Evolutionary conservation across 2,329 filamentous ascomycete species (phyloP).

Genomic region (Knufia petricola): DNA sequence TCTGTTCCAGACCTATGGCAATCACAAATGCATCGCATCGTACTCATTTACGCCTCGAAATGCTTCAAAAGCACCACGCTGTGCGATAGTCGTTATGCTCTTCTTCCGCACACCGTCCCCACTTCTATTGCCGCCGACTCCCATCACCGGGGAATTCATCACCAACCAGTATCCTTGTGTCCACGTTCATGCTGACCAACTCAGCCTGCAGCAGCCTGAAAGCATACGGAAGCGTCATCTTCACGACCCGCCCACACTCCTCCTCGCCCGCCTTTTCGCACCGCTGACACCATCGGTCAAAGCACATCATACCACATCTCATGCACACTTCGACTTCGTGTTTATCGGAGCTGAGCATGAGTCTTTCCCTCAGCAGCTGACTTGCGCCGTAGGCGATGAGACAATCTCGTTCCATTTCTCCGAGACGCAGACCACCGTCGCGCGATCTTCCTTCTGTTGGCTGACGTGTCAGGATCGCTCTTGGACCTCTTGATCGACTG

Average conservation of each 20-base stretch:
- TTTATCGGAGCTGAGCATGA: conserved; percentile 91
- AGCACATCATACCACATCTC: conserved; percentile 87
- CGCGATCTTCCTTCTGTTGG: conserved; percentile 91
- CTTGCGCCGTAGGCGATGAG: conserved; percentile 93
- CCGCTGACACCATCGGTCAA: conserved; percentile 86
- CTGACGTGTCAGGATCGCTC: conserved; percentile 85
- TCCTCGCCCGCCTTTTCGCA: conserved; percentile 40
- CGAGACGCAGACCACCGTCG: conserved; percentile 82
- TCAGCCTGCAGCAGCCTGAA: conserved; percentile 95
- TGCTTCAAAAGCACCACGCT: too few relatives aligned
- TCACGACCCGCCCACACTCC: conserved; percentile 72
- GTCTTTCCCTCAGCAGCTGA: conserved; percentile 79
- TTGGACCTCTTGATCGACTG: conserved; percentile 78
- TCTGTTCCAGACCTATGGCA: too few relatives aligned
- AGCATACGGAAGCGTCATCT: conserved; percentile 95
- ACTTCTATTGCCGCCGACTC: not conserved
- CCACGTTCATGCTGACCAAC: conserved; percentile 97
- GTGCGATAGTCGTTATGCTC: too few relatives aligned
- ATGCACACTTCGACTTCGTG: conserved; percentile 91
- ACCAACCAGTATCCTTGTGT: conserved; percentile 77
- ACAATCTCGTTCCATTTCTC: conserved; percentile 99
- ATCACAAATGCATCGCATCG: too few relatives aligned
- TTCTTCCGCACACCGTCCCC: too few relatives aligned
- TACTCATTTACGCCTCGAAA: too few relatives aligned
- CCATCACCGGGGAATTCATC: conserved; percentile 69